Conservation (phyloP, 2,329 filamentous ascomycete genomes). For the Tolypocladium ovalisporum region DNA sequence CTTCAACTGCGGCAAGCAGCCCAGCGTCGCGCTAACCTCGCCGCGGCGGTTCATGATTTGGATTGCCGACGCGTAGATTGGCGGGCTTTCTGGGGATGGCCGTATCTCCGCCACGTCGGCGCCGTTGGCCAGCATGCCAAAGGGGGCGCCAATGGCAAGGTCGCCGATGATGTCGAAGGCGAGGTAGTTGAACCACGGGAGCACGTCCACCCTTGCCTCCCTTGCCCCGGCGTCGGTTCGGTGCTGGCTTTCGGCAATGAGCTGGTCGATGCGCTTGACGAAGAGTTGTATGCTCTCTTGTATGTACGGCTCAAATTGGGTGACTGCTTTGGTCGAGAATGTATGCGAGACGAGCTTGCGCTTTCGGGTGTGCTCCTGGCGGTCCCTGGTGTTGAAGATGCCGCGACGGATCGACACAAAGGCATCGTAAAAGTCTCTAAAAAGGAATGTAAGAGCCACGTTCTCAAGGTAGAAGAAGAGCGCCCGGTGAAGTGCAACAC, state of each 20-base stretch:
- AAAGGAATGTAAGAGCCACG: too few relatives aligned
- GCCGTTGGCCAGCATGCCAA: constrained; percentile 63
- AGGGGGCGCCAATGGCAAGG: constrained; percentile 40
- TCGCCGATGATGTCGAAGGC: constrained; percentile 41
- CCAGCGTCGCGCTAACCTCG: constrained; percentile 73
- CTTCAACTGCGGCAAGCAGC: constrained; percentile 62
- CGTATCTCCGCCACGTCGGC: constrained; percentile 68
- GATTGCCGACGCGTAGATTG: constrained; percentile 66
- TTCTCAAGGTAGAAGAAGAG: too few relatives aligned
- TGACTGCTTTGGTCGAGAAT: constrained; percentile 71
- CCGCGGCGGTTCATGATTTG: constrained; percentile 82
- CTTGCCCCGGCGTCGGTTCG: constrained; percentile 43
- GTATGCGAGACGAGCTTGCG: constrained; percentile 82
- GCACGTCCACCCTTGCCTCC: constrained; percentile 58
- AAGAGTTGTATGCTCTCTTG: constrained; percentile 67
- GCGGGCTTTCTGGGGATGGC: constrained; percentile 44
- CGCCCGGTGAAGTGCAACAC: constrained; percentile 13
- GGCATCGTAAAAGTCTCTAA: constrained; percentile 76
- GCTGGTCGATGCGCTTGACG: constrained; percentile 58
- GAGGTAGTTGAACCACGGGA: constrained; percentile 59
- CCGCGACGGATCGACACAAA: constrained; percentile 81
- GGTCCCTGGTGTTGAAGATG: constrained; percentile 80
- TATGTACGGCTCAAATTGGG: constrained; percentile 84
- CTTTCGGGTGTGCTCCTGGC: constrained; percentile 76
- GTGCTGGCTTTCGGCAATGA: constrained; percentile 36